Base-by-base conservation (phyloP, 768 basidiomycete species). In the Daedaleopsis nitida region DNA sequence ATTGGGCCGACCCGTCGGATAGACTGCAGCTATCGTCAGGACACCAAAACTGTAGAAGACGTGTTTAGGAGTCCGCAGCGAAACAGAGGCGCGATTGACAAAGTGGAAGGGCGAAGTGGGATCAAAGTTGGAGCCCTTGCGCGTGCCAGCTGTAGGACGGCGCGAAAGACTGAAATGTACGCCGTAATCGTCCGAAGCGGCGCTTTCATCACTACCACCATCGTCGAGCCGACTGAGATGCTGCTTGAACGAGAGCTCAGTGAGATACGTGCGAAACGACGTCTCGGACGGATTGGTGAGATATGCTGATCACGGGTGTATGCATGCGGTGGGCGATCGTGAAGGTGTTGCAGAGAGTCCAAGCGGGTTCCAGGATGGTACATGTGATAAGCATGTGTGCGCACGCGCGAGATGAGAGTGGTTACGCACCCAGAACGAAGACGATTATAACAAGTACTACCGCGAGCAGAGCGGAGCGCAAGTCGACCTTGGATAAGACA, bases 211-310 rank as follows among this genome's bases (percentile, higher is more conserved):
- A 55, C 86, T 83, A 59, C 76, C 71, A 50, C 76, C 78, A 68
- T 88, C 88, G 67, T 95, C 89, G 68, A 97, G 84, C 57, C 88
- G 88, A 62, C 86, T 92, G 62, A 98, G 84, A 74, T 98, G 95
- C 57, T 92, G 91, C 55, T 96, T 92, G 74, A 99, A 98, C 24
- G 94, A 96, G 70, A 92, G 92, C 71, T 97, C 95, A n/a, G 96
- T 98, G 66, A 98, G 87, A 77, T 93, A 96, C 19, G 94, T 82
- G 55, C 96, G 87, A 76, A 99, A 98, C 8, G 94, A 94, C 50
- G 87, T 87, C 75, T 98, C 95, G 58, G 89, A 87, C 23, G 96
- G 96, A 75, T 98, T 98, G 37, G 94, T 93, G 72, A 96, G 85
- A 79, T 94, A 94, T 51, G 96, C 96, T 98, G 78, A 47, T 62